Conservation (phyloP, 208 protist species). For the Vickermania ingenoplastis region DNA sequence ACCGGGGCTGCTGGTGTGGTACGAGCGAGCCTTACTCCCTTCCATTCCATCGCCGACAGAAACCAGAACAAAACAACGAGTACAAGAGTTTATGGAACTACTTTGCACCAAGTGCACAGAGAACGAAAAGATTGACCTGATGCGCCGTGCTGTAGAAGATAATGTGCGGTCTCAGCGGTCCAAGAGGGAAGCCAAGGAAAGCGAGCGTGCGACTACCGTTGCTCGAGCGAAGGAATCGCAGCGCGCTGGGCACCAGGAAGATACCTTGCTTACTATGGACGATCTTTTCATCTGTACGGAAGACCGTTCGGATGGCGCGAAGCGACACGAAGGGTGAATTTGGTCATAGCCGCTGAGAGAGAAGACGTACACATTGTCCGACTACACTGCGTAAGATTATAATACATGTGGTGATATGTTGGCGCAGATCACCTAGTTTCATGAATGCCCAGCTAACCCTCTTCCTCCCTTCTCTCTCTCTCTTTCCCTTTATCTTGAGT, state of each 20-base stretch:
- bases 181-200: neutral
- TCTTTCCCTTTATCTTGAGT: too few species aligned
- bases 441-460: too few species aligned
- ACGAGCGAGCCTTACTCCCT: conserved; percentile 41
- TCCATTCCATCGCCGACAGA: conserved; percentile 75
- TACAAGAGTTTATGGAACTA: neutral
- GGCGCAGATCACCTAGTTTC: too few species aligned
- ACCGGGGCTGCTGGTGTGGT: conserved; percentile 60
- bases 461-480: too few species aligned
- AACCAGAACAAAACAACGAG: conserved; percentile 15
- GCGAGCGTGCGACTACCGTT: neutral
- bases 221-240: neutral
- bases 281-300: neutral
- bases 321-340: too few species aligned
- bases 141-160: neutral
- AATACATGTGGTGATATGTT: too few species aligned
- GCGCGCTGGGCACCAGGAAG: neutral
- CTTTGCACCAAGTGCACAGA: neutral
- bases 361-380: too few species aligned
- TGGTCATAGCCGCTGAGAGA: too few species aligned
- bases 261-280: neutral
- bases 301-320: too few species aligned
- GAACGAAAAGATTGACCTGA: neutral
- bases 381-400: too few species aligned
- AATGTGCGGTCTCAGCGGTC: neutral